phyloP scores from a whole-genome alignment of 306 rosid species.

The Leucaena leucocephala region DNA sequence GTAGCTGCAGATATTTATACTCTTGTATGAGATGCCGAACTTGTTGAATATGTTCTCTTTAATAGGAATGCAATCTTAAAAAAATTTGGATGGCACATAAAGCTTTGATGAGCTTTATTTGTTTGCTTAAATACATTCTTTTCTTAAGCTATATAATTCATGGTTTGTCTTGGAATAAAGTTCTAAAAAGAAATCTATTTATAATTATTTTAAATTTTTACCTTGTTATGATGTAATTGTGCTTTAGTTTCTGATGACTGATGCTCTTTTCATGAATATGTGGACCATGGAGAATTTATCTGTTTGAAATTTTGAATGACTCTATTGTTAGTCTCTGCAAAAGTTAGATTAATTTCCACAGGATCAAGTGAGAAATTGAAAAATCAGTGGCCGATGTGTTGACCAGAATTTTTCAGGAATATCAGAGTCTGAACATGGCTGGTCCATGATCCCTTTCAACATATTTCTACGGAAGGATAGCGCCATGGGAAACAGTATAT shows the following conservation, averaged over 20 bases:
- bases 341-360: constrained; percentile 30
- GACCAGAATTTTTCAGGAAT: constrained; percentile 65
- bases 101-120: neutral
- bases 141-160: neutral
- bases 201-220: no score
- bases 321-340: constrained; percentile 10
- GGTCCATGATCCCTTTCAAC: constrained; percentile 40
- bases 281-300: constrained; percentile 14
- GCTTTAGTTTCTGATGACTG: neutral
- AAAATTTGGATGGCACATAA: neutral
- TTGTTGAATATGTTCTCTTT: constrained; percentile 11
- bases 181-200: neutral
- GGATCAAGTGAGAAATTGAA: constrained; percentile 67
- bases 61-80: constrained; percentile 19
- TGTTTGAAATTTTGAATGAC: constrained; percentile 5
- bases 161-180: neutral
- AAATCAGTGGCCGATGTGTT: constrained; percentile 70
- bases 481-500: constrained; percentile 38
- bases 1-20: neutral
- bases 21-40: neutral
- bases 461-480: constrained; percentile 40
- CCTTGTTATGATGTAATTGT: neutral
- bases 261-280: constrained; percentile 18
- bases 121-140: neutral
- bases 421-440: constrained; percentile 54